phyloP scores from a whole-genome alignment of 2,329 filamentous ascomycete species.

The Paecilomyces fulvus region DNA sequence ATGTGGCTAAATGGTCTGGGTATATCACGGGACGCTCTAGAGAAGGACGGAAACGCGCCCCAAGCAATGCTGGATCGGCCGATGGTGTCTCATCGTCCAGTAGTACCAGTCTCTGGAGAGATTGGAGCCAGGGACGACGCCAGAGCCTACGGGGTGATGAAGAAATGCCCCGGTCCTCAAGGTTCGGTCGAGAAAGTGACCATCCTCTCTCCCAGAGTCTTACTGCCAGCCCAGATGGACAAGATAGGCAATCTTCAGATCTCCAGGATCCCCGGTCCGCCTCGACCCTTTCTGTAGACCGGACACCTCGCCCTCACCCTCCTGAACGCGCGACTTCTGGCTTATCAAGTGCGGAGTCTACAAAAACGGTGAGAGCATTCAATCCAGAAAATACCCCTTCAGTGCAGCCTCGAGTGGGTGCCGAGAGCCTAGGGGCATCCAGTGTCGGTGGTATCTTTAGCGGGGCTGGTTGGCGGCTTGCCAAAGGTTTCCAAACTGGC shows the following conservation, averaged over 20 bases:
- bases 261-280: conserved; percentile 20
- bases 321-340: conserved; percentile 34
- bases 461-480: conserved; percentile 29
- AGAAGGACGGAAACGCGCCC: conserved; percentile 43
- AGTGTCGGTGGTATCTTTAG: conserved; percentile 32
- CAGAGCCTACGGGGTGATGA: conserved; percentile 54
- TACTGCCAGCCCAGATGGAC: conserved; percentile 55
- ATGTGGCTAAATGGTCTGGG: conserved; percentile 58
- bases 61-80: conserved; percentile 45
- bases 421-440: conserved; percentile 23
- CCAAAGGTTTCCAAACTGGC: conserved; percentile 24
- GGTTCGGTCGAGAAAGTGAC: conserved; percentile 47
- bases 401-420: conserved; percentile 17
- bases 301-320: conserved; percentile 27
- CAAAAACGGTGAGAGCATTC: conserved; percentile 35
- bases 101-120: conserved; percentile 47
- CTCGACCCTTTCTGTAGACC: conserved; percentile 13
- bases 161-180: conserved; percentile 43
- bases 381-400: conserved; percentile 15
- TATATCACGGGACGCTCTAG: conserved; percentile 41
- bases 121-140: conserved; percentile 42
- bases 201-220: conserved; percentile 71
- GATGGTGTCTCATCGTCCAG: conserved; percentile 49
- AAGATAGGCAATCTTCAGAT: conserved; percentile 27
- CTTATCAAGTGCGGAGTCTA: conserved; percentile 39